phyloP scores from a whole-genome alignment of 2,329 filamentous ascomycete genomes.

The Colletotrichum orbiculare region DNA sequence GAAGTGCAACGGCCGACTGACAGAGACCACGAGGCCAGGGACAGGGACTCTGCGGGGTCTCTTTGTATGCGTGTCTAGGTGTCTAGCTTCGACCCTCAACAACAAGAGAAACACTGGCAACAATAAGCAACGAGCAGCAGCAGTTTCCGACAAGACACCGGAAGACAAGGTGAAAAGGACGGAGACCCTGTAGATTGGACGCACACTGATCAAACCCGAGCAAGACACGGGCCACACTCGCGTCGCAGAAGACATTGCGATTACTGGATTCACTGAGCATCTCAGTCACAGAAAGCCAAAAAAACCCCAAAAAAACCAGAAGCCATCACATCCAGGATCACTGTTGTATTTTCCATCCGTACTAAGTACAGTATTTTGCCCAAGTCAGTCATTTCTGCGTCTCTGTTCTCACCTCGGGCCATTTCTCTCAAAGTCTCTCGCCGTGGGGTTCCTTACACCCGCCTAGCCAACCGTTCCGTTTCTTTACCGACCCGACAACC shows the following conservation, averaged over 20 bases:
- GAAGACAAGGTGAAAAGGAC: slow-evolving; percentile 6
- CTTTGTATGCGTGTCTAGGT: not conserved
- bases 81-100: not conserved
- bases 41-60: slow-evolving; percentile 12
- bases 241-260: slow-evolving; percentile 4
- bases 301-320: not conserved
- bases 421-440: no score
- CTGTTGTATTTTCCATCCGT: slow-evolving; percentile 6
- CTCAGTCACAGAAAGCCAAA: slow-evolving; percentile 17
- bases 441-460: no score
- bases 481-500: slow-evolving; percentile 19
- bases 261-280: slow-evolving; percentile 7
- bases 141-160: slow-evolving; percentile 1
- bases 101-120: not conserved
- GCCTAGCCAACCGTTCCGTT: no score
- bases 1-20: slow-evolving; percentile 13
- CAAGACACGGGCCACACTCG: slow-evolving; percentile 14
- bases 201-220: not conserved
- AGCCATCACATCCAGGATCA: slow-evolving; percentile 25
- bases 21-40: slow-evolving; percentile 4
- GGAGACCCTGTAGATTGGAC: not conserved
- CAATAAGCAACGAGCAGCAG: slow-evolving; percentile 21
- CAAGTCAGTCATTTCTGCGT: no score
- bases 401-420: not conserved
- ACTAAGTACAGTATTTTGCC: not conserved